Evolutionary conservation across 176 grass and related monocot genomes (phyloP), one percentile per base, ranked within the genome.

Genomic region (Guadua angustifolia): DNA sequence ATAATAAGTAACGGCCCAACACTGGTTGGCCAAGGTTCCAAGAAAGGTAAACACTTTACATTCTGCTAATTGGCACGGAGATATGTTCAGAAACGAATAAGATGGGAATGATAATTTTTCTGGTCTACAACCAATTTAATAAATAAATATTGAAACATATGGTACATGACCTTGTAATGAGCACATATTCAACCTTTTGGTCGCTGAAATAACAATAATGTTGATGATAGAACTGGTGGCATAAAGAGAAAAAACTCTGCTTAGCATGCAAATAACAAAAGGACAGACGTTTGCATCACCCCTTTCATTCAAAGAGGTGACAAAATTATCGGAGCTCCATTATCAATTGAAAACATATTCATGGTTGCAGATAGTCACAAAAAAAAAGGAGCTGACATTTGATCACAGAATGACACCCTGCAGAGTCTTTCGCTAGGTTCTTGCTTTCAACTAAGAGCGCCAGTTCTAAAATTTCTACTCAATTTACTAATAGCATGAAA

Each of bases 181-280:
- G 46, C 18, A 7, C 32, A 71, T n/a, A 69, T 69, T 72, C 71
- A 85, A 71, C 43, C 21, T 40, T 44, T 32, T 50, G 22, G 57
- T 60, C 15, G 66, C 24, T 38, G 35, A 46, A 45, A 72, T 72
- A 78, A 53, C 57, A 59, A 56, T 14, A 18, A 6, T 17, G 38
- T 9, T 55, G 18, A 19, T 71, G 55, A 78, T 47, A 25, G 11
- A 80, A 46, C 35, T 15, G 16, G 4, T 71, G 42, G 1, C 35
- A 59, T 52, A 63, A 81, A 45, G n/a, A 86, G 12, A 32, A 46
- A 42, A 63, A 50, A 3, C n/a, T 21, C 72, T 65, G 61, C 22
- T 86, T 68, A 65, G n/a, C 10, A 90, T 67, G 73, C 66, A 77
- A 77, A 77, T 77, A 38, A 70, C 8, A 12, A 66, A 59, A 67